Evolutionary conservation across 352 stramenopile genomes (phyloP), one percentile per base, ranked within the genome.

Genomic region (Phytophthora pluvialis): DNA sequence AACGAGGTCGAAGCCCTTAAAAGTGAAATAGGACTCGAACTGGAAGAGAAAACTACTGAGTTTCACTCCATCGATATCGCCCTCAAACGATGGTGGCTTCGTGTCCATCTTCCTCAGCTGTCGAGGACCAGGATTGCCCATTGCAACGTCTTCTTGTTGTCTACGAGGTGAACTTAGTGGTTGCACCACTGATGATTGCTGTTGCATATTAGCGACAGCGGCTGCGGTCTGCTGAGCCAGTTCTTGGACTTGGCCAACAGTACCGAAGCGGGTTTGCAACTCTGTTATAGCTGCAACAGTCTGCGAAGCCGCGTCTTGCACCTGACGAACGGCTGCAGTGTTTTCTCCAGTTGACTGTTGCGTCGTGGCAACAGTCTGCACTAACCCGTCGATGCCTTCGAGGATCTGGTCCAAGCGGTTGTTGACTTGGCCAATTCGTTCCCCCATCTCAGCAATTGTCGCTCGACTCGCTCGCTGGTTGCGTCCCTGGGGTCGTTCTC

Each of bases 21-120:
- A 54, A 6, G 18, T 38, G 26, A 66, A 66, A 15, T 60, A 66
- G 2, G 58, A 43, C 33, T 53, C 58, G 21, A 66, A 66, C 33
- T 55, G 58, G 26, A 66, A 53, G 13, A 66, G 3, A 29, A 59
- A 59, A 9, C 35, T 58, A 6, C 58, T 58, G 5, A 58, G 29
- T 28, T 60, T 53, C 42, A 49, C 40, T 13, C 40, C 49, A 36
- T 54, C n/a, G 25, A 66, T 66, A 4, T 55, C 40, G 5, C 58
- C 58, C 15, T 53, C 58, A 42, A 66, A 59, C 4, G n/a, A 47
- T 25, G 40, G 58, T 28, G 48, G 58, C n/a, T 65, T 65, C 15
- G 38, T 58, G 1, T 65, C 57, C 47, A 65, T 65, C 13, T 58
- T 65, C 7, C 55, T 21, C 9, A 63, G 26, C 13, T 54, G 43